Base-by-base conservation (phyloP, 495 filamentous ascomycete genomes). In the Trypethelium eluteriae region DNA sequence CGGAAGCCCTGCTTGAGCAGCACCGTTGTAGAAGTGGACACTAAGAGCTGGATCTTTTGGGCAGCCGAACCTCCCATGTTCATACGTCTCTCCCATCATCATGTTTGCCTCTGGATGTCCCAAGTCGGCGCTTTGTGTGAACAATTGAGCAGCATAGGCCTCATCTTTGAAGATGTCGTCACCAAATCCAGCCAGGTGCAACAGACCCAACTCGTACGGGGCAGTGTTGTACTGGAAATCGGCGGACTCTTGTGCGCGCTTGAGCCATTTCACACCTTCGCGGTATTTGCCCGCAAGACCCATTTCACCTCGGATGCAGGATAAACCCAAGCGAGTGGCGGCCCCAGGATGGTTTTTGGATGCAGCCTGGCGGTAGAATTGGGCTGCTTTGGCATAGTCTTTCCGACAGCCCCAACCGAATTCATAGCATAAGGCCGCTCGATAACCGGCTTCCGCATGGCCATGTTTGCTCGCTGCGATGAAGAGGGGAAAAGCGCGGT, bases 181-280 rank as follows among this genome's bases (percentile, higher is more conserved):
- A 12, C 94, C 93, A 66, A 86, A 95, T 10, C 95, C 94, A 0
- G 84, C 87, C 71, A 94, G 90, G 76, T 97, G 95, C 67, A 99
- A 76, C 50, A 89, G 76, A 1, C 88, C 94, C 0, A 98, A 85
- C 70, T 97, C 92, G 74, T 93, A 99, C 0, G 94, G 94, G 1
- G 91, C 94, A 14, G 88, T 83, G 68, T 95, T 96, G 79, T 99
- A 96, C 76, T 97, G 92, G 50, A 80, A 72, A 74, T 99, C 94
- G 3, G 95, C 90, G 1, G 88, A 83, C 71, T 98, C 95, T 0
- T 91, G 84, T 2, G 92, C 94, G 3, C 92, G 85, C 78, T 97
- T 97, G 69, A 99, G 82, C 94, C 94, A 99, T 76, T 96, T 97
- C 68, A 98, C 76, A 3, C 93, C 95, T 76, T 99, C 94, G 59